Percentiles rank a stretch among this genome's conserved stretches.
Evolutionary conservation across 805 yeast genomes (phyloP).

Genomic region (Metschnikowia peoriensis): DNA sequence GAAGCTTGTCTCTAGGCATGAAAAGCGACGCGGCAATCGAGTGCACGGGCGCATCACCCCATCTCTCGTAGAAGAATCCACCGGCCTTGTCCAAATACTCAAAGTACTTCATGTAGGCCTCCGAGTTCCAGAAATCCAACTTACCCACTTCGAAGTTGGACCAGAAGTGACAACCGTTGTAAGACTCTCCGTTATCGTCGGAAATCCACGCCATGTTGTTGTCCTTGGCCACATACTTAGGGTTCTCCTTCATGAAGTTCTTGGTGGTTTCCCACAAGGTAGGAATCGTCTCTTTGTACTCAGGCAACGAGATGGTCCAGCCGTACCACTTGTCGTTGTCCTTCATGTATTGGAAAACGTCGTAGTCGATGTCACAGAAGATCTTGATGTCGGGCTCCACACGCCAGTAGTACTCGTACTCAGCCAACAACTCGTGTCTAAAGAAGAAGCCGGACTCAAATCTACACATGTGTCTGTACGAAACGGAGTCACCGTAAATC

Average conservation of each 20-base stretch:
- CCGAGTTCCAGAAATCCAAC: constrained; percentile 69
- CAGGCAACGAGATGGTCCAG: constrained; percentile 79
- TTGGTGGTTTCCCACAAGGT: constrained; percentile 79
- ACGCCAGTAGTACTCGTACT: constrained; percentile 93
- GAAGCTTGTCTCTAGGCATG: constrained; percentile 65
- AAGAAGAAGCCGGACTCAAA: constrained; percentile 88
- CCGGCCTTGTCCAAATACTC: constrained; percentile 75
- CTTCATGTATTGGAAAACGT: constrained; percentile 80
- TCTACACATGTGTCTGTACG: constrained; percentile 92
- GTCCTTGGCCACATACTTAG: constrained; percentile 58
- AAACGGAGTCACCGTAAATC: constrained; percentile 71
- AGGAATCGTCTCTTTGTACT: constrained; percentile 81
- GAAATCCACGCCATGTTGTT: constrained; percentile 70
- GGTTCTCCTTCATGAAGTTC: constrained; percentile 59
- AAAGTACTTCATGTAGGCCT: constrained; percentile 69
- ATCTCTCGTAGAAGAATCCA: constrained; percentile 90
- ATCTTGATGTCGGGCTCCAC: constrained; percentile 85
- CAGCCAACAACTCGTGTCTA: constrained; percentile 68
- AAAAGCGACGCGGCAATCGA: constrained; percentile 83
- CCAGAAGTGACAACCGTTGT: constrained; percentile 89
- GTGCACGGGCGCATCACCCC: constrained; percentile 96
- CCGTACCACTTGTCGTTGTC: constrained; percentile 79
- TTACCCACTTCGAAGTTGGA: constrained; percentile 84
- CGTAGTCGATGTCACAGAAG: constrained; percentile 81
- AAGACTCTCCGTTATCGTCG: constrained; percentile 63